Base-by-base conservation (phyloP, 768 basidiomycete species). In the Tephrocybe sp. region DNA sequence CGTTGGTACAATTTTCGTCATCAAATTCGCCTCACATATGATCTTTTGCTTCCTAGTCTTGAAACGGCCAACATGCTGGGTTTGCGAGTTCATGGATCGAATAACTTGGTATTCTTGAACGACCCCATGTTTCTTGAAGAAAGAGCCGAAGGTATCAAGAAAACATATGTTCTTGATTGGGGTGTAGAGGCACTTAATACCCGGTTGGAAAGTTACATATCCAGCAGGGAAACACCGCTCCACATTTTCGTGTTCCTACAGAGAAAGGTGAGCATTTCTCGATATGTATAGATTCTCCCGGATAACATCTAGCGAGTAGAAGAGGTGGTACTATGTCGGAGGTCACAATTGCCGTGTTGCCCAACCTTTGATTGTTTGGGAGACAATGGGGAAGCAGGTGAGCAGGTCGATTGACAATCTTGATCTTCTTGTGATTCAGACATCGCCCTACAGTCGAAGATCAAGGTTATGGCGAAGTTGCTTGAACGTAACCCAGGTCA, bases 61-160 rank as follows among this genome's bases (percentile, higher is more conserved):
- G 57, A 62, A 30, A 62, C 62, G n/a, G 65, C 66, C 54, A 55
- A 65, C 15, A 72, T 74, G 17, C 62, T 76, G n/a, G 67, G 74
- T 53, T 66, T 80, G 52, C 72, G 75, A 4, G 46, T 83, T 12
- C 69, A 74, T 44, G 72, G 75, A 10, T 52, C 66, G 7, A 48
- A 47, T 2, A 54, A 72, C 8, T 60, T 76, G 56, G 80, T 75
- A 0, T 85, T 84, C 53, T 34, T 84, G 8, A 74, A 79, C 43
- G 78, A 82, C 51, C 85, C 85, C 0, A 67, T 84, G 26, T 68
- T 80, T 21, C 68, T 84, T 34, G 84, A 86, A 45, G 73, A 68
- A 1, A 66, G 71, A 8, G 58, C 58, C 3, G 63, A 58, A 20
- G 43, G 26, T 12, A 34, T 30, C 1, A 55, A 50, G 40, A 58